Base-by-base conservation (phyloP, 192 early-diverging fungal genomes). In the Coemansia sp. region DNA sequence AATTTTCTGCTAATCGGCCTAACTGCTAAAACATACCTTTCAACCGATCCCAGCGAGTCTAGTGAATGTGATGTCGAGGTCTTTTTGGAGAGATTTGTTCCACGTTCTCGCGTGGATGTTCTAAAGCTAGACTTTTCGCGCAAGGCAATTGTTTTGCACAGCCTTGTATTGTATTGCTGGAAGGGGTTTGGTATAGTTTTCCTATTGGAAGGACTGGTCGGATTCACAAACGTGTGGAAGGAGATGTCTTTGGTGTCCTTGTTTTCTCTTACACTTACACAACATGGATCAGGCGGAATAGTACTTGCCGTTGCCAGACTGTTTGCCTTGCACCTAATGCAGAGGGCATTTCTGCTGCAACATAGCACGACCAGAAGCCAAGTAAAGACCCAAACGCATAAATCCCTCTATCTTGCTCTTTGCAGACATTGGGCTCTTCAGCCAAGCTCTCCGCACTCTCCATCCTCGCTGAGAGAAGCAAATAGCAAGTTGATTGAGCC, bases 381-480 rank as follows among this genome's bases (percentile, higher is more conserved):
- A n/a, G 48, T 69, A 20, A 11, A 14, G 9, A 40, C 57, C 0
- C 56, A 53, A 14, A 32, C 72, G 8, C 44, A 46, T 9, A 65
- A 59, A n/a, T 19, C 63, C 40, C 70, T 77, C 0, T 62, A 65
- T 32, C 46, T 54, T 25, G 49, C 63, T 7, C 39, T 72, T 17
- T 77, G 75, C 40, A 44, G 25, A 39, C 16, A 11, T 9, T 55
- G 63, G 25, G 63, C 60, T 4, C 67, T 65, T 16, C 20, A 45
- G 19, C 57, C 56, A 17, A 59, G 75, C 14, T 72, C 67, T 7
- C 5, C 16, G 2, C 60, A 72, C 54, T 60, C 66, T 13, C 22
- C 39, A 13, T 48, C 56, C 5, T 48, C 50, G 13, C 46, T 77
- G 37, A 14, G 45, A 9, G 44, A 71, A 32, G 42, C 46, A 11